These are phyloP conservation scores for Pyrenopolyporus hunteri DNA, from an alignment of 495 filamentous ascomycete genomes.

Conservation along the genomic window DNA sequence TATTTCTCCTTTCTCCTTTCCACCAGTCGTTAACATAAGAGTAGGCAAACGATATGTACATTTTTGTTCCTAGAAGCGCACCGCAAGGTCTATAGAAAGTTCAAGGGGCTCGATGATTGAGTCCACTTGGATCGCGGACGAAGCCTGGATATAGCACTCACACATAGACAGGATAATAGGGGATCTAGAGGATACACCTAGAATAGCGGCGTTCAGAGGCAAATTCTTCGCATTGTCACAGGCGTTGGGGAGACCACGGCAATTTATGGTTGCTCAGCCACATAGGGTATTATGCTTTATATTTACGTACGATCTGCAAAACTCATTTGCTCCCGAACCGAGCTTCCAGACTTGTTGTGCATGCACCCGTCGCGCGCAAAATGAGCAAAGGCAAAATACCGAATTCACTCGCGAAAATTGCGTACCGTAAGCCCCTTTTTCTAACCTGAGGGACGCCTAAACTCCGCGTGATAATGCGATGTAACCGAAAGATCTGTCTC, in stretches of 20 bases:
- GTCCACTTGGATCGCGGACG: slow-evolving; percentile 2
- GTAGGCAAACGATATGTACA: slow-evolving; percentile 85
- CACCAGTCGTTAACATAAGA: slow-evolving; percentile 6
- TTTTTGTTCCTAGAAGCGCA: slow-evolving; percentile 95
- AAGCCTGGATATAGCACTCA: slow-evolving; percentile 17
- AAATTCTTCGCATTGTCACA: slow-evolving; percentile 17
- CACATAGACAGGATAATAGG: slow-evolving; percentile 13
- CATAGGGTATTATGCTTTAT: slow-evolving; percentile 1
- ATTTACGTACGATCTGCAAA: slow-evolving; percentile 2
- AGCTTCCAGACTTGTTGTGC: not conserved
- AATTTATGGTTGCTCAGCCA: not conserved
- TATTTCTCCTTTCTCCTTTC: not conserved
- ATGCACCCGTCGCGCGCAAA: slow-evolving; percentile 1
- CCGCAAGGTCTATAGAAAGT: slow-evolving; percentile 68
- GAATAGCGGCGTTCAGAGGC: slow-evolving; percentile 23
- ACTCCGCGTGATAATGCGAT: slow-evolving; percentile 30
- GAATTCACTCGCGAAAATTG: slow-evolving; percentile 4
- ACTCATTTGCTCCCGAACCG: not conserved
- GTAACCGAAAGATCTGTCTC: slow-evolving; percentile 5
- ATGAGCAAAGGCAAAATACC: not conserved
- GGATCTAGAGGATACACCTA: slow-evolving; percentile 34
- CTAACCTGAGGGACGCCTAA: slow-evolving; percentile 16
- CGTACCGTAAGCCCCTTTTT: not conserved
- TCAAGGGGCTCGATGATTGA: slow-evolving; percentile 55
- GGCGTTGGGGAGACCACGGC: slow-evolving; percentile 17